A percentile compares a stretch with the other conserved stretches of the same genome.
These are phyloP conservation scores for Raddia distichophylla DNA, from an alignment of 176 grass and related monocot species.

Conservation along the genomic window DNA sequence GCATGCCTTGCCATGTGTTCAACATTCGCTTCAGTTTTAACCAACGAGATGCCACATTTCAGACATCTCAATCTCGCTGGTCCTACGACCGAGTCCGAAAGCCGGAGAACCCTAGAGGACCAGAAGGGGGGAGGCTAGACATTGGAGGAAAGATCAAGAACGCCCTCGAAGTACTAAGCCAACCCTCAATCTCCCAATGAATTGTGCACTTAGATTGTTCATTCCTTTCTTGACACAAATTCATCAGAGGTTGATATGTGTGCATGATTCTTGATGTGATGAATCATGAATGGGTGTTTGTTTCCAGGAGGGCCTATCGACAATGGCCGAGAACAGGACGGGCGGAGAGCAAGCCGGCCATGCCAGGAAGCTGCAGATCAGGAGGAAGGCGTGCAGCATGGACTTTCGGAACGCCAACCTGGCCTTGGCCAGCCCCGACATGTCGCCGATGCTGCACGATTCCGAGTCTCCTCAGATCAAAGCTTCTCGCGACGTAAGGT, in stretches of 20 bases:
- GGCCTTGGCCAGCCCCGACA: constrained; percentile 20
- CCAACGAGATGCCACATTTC: background rate
- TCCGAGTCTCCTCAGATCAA: constrained; percentile 74
- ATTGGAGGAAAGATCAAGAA: constrained; percentile 87
- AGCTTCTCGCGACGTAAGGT: constrained; percentile 97
- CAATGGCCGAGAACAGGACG: constrained; percentile 43
- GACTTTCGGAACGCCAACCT: constrained; percentile 44
- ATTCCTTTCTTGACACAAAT: background rate
- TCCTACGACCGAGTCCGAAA: constrained; percentile 60
- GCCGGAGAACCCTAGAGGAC: constrained; percentile 55
- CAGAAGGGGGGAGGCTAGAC: constrained; percentile 58
- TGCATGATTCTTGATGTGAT: background rate
- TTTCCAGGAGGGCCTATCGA: constrained; percentile 57
- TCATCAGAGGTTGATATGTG: background rate
- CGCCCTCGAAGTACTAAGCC: constrained; percentile 58
- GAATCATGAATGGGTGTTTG: background rate
- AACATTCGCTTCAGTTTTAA: background rate
- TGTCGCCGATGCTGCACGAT: constrained; percentile 49
- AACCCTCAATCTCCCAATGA: background rate
- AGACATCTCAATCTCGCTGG: constrained; percentile 60
- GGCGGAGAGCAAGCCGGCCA: constrained; percentile 24
- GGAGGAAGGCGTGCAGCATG: constrained; percentile 66
- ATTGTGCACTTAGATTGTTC: background rate
- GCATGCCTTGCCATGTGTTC: background rate
- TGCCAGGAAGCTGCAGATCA: constrained; percentile 61